Evolutionary conservation across 805 yeast species (phyloP), one percentile per base, ranked within the genome.

Genomic region (Komagataella mondaviorum): DNA sequence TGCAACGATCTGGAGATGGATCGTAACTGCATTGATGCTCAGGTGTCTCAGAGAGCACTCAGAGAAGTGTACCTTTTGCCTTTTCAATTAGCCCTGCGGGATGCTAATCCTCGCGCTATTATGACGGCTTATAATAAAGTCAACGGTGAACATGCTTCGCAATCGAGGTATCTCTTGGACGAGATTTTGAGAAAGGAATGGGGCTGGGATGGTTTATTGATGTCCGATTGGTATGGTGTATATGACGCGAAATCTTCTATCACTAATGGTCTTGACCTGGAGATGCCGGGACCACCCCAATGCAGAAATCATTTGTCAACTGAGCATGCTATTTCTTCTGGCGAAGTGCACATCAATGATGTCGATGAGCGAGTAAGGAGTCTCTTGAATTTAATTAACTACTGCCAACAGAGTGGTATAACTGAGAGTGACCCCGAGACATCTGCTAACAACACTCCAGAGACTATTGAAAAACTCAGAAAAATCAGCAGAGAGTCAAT

Each of bases 401-500:
- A 68, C 49, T 72, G 71, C 22, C 58, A 66, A 16, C 61, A 59
- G 12, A 60, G 75, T 6, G 76, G 75, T 2, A 63, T 78, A 46
- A 71, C 73, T 2, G 69, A 65, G 46, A 59, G 66, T 51, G 71
- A 63, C 2, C 71, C 70, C 20, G 75, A 70, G 53, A 53, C 55
- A 6, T 51, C 56, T 10, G 62, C 63, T 39, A 75, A 74, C 56
- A 69, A 77, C 59, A 71, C 76, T 6, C 71, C 74, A 43, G 77
- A 74, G 57, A 73, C 81, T 3, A 52, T 70, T 20, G 69, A 62
- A 0, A 55, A 71, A 6, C 59, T 77, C 45, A 68, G 78, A 59
- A 63, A 69, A 54, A 54, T 74, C 16, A 79, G 79, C 17, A 69
- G 60, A n/a, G 81, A 80, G 50, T 65, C 80, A 1, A 70, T 76